Evolutionary conservation across 2,329 filamentous ascomycete species (phyloP), one percentile per base, ranked within the genome.

Genomic region (Chaetomium sp.): DNA sequence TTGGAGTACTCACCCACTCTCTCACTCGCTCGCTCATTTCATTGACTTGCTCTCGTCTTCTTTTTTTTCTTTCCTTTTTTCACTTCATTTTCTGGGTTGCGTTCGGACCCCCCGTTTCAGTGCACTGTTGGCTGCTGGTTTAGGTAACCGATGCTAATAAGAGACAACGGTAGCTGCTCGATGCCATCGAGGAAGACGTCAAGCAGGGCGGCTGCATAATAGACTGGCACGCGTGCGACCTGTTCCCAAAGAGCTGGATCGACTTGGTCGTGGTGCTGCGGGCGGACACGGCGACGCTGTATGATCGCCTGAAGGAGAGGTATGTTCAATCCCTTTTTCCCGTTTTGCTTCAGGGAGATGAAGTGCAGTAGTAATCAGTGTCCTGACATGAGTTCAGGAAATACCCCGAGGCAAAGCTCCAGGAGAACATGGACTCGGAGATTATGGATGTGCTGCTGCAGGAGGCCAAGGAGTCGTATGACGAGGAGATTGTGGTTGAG

Each of bases 191-290:
- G 79, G 85, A 91, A 63, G 89, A 95, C 67, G 84, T 91, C 47
- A 85, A 88, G 68, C 79, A 85, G 23, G 94, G 94, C 64, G 95
- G 95, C 23, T 91, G 87, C 77, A 87, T 99, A 71, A 90, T 99
- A 74, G 95, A 99, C 80, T 99, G 95, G 94, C 95, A 99, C 78
- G 94, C 93, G 2, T 98, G 94, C 80, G 95, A 98, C 73, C 80
- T 98, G 25, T 98, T 98, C 74, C 95, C 95, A 2, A 88, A 90
- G 75, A 90, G 90, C 74, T 96, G 93, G 92, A 90, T 99, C 74
- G 95, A 99, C 76, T 85, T 99, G 2, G 93, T 99, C 0, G 90
- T 98, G 5, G 95, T 99, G 62, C 78, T 99, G 68, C 85, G 95
- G 54, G 92, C 91, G 63, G 88, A 95, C 71, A 93, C 92, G 21